A percentile compares a stretch with the other conserved stretches of the same genome.
Conservation (phyloP, 1,284 basidiomycete species). For the Leucoagaricus sp. region DNA sequence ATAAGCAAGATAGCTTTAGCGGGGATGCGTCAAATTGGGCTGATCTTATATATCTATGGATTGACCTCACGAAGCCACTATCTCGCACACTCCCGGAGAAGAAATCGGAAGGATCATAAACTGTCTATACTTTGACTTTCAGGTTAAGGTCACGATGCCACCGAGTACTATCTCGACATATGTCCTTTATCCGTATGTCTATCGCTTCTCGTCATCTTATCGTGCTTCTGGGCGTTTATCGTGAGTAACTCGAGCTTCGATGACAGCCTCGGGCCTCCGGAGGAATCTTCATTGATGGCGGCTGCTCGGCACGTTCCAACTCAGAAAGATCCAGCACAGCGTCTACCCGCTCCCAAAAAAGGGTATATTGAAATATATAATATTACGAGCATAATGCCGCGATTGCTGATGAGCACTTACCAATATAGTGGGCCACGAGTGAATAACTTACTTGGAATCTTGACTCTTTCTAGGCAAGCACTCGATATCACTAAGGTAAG, state of each 20-base stretch:
- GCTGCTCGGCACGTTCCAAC: too few species aligned
- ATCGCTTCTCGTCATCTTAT: not conserved
- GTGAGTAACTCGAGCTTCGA: not conserved
- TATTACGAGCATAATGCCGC: too few species aligned
- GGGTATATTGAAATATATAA: too few species aligned
- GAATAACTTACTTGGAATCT: too few species aligned
- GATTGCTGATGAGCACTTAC: too few species aligned
- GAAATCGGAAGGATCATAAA: slow-evolving; percentile 17
- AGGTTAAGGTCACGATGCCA: slow-evolving; percentile 8
- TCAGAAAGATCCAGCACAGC: too few species aligned
- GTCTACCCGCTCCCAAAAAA: too few species aligned
- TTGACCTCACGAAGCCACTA: not conserved
- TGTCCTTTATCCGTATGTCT: not conserved
- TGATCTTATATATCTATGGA: slow-evolving; percentile 1
- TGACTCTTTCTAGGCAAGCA: too few species aligned
- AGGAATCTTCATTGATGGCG: too few species aligned
- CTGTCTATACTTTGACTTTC: not conserved
- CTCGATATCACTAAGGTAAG: too few species aligned
- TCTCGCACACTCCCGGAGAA: not conserved
- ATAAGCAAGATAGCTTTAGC: slow-evolving; percentile 18
- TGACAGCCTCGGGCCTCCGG: too few species aligned
- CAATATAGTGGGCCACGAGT: too few species aligned
- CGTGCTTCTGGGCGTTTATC: not conserved
- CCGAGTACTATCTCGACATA: not conserved
- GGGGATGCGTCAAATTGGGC: not conserved